Conservation (phyloP, 352 stramenopile species). For the Discostella stelligera region DNA sequence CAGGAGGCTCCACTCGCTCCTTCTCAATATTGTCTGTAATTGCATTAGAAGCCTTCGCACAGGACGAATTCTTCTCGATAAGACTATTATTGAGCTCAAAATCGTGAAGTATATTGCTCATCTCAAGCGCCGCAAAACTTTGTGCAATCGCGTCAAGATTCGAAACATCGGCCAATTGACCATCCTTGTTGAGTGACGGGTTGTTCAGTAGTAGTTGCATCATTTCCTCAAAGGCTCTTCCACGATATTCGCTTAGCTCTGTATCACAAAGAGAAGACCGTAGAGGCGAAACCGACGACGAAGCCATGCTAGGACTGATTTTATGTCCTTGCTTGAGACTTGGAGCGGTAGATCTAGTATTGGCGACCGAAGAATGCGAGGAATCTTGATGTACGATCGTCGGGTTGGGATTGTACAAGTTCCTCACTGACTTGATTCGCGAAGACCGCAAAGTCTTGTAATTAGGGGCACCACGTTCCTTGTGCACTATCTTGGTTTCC, state of each 20-base stretch:
- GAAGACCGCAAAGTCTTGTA: slow-evolving; percentile 23
- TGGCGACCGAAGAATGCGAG: slow-evolving; percentile 1
- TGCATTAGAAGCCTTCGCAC: too few species aligned
- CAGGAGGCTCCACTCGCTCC: not conserved
- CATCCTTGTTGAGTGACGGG: slow-evolving; percentile 9
- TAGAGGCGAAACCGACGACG: not conserved
- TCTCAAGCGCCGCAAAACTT: slow-evolving; percentile 35
- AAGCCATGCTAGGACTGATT: slow-evolving; percentile 16
- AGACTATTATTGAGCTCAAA: slow-evolving; percentile 26
- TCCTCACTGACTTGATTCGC: slow-evolving; percentile 25
- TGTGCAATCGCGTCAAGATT: slow-evolving; percentile 16
- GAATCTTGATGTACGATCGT: not conserved
- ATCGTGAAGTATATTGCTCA: slow-evolving; percentile 29
- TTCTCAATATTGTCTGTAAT: not conserved
- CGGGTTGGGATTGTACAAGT: slow-evolving; percentile 1
- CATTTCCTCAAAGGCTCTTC: slow-evolving; percentile 39
- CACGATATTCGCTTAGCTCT: slow-evolving; percentile 26
- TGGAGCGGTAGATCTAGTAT: slow-evolving; percentile 8
- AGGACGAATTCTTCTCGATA: slow-evolving; percentile 4
- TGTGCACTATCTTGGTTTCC: not conserved
- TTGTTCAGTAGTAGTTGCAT: slow-evolving; percentile 27
- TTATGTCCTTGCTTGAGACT: slow-evolving; percentile 12
- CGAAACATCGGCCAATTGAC: slow-evolving; percentile 2
- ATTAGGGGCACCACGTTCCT: slow-evolving; percentile 9
- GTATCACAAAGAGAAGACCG: not conserved